A percentile compares a stretch with the other conserved stretches of the same genome.
Conservation (phyloP, 1,139 yeast genomes). For the Hyphopichia pseudoburtonii region DNA sequence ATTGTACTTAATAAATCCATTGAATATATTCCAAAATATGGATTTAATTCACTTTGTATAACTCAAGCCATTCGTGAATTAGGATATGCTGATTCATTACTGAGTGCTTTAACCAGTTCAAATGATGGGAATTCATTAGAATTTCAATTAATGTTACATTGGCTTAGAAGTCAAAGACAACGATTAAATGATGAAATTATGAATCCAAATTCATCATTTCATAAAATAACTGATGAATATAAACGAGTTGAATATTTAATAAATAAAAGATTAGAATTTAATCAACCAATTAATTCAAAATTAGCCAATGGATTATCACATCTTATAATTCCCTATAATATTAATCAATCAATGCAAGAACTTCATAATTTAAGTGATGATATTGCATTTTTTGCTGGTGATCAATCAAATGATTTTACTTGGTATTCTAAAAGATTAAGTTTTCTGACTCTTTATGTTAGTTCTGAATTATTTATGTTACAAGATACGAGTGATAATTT, state of each 20-base stretch:
- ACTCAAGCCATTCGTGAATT: conserved; percentile 59
- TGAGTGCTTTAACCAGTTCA: conserved; percentile 48
- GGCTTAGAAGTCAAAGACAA: conserved; percentile 41
- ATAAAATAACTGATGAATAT: conserved; percentile 46
- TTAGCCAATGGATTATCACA: conserved; percentile 51
- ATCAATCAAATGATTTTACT: conserved; percentile 76
- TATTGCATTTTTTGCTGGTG: conserved; percentile 77
- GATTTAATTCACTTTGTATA: conserved; percentile 66
- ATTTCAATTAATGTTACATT: conserved; percentile 46
- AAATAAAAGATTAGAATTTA: conserved; percentile 60
- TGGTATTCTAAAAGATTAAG: conserved; percentile 91
- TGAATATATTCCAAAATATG: conserved; percentile 63
- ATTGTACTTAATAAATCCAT: conserved; percentile 35
- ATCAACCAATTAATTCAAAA: conserved; percentile 51
- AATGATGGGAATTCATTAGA: conserved; percentile 33
- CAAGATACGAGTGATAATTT: conserved; percentile 65
- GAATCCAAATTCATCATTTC: conserved; percentile 26
- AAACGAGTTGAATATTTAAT: conserved; percentile 58
- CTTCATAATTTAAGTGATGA: conserved; percentile 80
- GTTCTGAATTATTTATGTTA: conserved; percentile 77
- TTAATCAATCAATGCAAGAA: conserved; percentile 56
- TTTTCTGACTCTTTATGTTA: conserved; percentile 67
- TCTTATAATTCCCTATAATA: conserved; percentile 55
- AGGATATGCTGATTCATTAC: conserved; percentile 67
- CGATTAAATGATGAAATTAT: conserved; percentile 29